phyloP scores from a whole-genome alignment of 768 basidiomycete species.

The Tulasnella sp. region DNA sequence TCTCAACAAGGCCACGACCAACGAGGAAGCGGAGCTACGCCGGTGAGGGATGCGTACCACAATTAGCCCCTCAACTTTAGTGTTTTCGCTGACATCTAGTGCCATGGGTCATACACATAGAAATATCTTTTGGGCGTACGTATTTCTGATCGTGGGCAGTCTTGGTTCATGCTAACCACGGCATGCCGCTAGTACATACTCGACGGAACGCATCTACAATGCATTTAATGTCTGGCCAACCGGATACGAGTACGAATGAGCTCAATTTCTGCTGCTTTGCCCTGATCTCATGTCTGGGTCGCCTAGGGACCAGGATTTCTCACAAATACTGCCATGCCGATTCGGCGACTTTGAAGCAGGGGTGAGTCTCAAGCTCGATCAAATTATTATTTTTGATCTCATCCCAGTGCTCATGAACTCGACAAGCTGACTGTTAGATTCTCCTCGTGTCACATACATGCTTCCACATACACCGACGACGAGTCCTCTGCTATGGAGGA shows the following conservation, averaged over 20 bases:
- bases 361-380: not conserved
- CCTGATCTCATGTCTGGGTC: not conserved
- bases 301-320: conserved; percentile 2
- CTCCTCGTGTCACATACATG: not conserved
- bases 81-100: not conserved
- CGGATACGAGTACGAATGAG: not conserved
- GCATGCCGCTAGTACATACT: not conserved
- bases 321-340: conserved; percentile 14
- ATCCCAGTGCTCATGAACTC: not conserved
- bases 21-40: not conserved
- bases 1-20: not conserved
- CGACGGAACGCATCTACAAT: conserved; percentile 1
- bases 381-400: not conserved
- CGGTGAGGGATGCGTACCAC: no score
- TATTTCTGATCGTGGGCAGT: not conserved
- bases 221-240: conserved; percentile 4
- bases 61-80: no score
- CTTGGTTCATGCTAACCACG: no score
- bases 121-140: conserved; percentile 11
- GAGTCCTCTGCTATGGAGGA: not conserved
- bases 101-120: not conserved
- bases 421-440: not conserved
- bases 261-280: no score
- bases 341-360: conserved; percentile 1
- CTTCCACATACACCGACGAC: not conserved